Conservation (phyloP, 805 yeast species). For the Zygosaccharomyces rouxii region DNA sequence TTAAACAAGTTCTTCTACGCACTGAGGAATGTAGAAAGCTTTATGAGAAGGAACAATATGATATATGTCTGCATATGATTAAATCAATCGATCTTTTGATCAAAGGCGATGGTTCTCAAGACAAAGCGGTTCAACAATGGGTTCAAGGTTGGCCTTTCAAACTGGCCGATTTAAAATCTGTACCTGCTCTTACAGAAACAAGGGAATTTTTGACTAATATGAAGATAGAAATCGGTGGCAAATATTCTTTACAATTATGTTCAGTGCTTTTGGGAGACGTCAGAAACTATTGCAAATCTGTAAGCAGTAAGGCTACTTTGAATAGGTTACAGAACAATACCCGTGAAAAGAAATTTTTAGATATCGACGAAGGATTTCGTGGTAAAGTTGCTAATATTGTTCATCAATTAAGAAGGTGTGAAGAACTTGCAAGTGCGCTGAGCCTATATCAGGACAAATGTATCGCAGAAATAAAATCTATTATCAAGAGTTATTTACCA, state of each 20-base stretch:
- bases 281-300: conserved; percentile 49
- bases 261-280: conserved; percentile 58
- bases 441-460: conserved; percentile 61
- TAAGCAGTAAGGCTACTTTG: conserved; percentile 47
- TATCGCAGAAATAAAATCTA: conserved; percentile 64
- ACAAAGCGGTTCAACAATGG: conserved; percentile 28
- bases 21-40: conserved; percentile 37
- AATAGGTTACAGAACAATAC: conserved; percentile 38
- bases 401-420: conserved; percentile 55
- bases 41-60: conserved; percentile 41
- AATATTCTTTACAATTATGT: conserved; percentile 57
- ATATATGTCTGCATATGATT: conserved; percentile 53
- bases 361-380: conserved; percentile 41
- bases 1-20: conserved; percentile 43
- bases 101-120: conserved; percentile 43
- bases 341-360: conserved; percentile 38
- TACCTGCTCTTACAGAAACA: conserved; percentile 36
- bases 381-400: conserved; percentile 44
- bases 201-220: conserved; percentile 51
- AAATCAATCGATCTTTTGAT: conserved; percentile 55
- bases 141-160: conserved; percentile 42
- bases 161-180: conserved; percentile 30
- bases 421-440: conserved; percentile 58
- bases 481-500: conserved; percentile 66
- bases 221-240: conserved; percentile 62